These are phyloP conservation scores for Endocladia muricata DNA, from an alignment of 31 red algal genomes.

Conservation along the genomic window DNA sequence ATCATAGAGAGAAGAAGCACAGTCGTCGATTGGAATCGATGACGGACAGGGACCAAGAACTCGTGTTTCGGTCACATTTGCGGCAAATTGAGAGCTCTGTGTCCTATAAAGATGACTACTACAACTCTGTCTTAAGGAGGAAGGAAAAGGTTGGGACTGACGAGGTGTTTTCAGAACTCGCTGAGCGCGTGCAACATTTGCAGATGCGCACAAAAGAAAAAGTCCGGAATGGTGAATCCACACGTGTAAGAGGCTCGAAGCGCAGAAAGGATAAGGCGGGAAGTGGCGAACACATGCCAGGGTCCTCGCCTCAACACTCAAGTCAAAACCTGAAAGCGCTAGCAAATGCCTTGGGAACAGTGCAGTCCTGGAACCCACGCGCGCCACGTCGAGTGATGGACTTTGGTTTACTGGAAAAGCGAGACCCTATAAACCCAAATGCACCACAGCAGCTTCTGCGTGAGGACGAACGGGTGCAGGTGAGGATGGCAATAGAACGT, in stretches of 20 bases:
- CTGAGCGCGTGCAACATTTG: conserved; percentile 18
- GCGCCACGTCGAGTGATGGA: conserved; percentile 80
- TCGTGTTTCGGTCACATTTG: conserved; percentile 72
- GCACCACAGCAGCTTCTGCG: conserved; percentile 34
- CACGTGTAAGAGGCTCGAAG: conserved; percentile 26
- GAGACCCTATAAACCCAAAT: neutral
- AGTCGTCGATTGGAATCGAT: conserved; percentile 61
- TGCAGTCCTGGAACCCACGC: conserved; percentile 74
- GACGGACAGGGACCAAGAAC: conserved; percentile 76
- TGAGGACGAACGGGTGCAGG: conserved; percentile 71
- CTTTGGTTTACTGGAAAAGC: conserved; percentile 43
- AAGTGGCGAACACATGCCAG: neutral
- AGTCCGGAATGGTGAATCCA: neutral
- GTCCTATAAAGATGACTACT: conserved; percentile 84
- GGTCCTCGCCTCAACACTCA: conserved; percentile 23
- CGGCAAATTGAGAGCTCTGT: conserved; percentile 70
- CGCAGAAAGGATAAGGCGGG: neutral
- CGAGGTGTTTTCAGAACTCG: conserved; percentile 53
- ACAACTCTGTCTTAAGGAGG: conserved; percentile 34
- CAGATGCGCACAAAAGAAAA: conserved; percentile 28
- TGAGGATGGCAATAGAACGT: conserved; percentile 61
- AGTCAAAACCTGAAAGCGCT: conserved; percentile 41
- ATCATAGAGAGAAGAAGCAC: neutral
- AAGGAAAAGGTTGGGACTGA: conserved; percentile 47
- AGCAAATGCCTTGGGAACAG: conserved; percentile 71